Base-by-base conservation (phyloP, 2,329 filamentous ascomycete species). In the Lasiodiplodia sp. region DNA sequence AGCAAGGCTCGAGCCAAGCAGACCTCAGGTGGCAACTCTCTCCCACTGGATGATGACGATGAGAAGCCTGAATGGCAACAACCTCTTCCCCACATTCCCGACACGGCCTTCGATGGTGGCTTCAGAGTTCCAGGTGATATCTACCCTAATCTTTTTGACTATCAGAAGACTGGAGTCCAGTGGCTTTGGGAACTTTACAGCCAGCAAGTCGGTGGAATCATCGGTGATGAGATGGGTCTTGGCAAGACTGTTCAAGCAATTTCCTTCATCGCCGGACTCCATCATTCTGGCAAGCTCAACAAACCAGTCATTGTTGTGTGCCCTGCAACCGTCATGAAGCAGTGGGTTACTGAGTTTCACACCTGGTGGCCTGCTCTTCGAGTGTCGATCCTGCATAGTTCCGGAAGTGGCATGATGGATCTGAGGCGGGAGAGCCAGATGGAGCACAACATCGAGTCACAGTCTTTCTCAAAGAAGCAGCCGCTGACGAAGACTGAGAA, bases 291-390 rank as follows among this genome's bases (percentile, higher is more conserved):
- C 73, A 92, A 90, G 75, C 87, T 98, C 25, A 88, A 87, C 25
- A 93, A 93, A 69, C 96, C 96, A 0, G 90, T 96, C 53, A 93
- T 99, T 69, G 88, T 99, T 8, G 94, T 99, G 4, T 94, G 94
- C 63, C 96, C 96, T 2, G 95, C 95, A 3, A 99, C 96, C 0
- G 91, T 99, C 28, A 90, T 99, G 82, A 92, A 93, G 70, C 96
- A 99, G 78, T 99, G 96, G 96, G 96, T 97, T 14, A 97, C 96
- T 72, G 96, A 99, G 76, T 98, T 99, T 74, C 96, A 99, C 80
- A 90, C 91, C 14, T 99, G 96, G 96, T 99, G 96, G 96, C 96
- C 96, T n/a, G 91, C 96, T n/a, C 84, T 99, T 38, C 88, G 96
- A 52, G 96, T 99, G 5, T 97, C 94, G 0, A 98, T 99, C 70